Percentiles rank a stretch among this genome's conserved stretches.
Conservation (phyloP, 495 filamentous ascomycete genomes). For the Penicillium subrubescens region DNA sequence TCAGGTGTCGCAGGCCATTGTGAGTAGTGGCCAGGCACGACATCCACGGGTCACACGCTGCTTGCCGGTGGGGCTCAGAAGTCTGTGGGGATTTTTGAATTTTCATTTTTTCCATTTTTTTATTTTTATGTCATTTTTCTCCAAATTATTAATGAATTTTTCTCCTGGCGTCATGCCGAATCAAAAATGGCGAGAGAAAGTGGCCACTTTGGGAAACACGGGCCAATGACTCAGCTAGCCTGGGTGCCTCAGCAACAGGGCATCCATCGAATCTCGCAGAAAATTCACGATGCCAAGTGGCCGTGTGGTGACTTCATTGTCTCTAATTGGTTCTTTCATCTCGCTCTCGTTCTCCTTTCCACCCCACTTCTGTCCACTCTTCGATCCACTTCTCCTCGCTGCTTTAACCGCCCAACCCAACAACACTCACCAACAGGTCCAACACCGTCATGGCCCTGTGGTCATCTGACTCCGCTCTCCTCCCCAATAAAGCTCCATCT, state of each 20-base stretch:
- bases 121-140: slow-evolving; percentile 12
- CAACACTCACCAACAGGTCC: neutral
- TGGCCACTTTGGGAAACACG: neutral
- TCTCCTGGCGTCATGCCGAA: slow-evolving; percentile 19
- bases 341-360: no score
- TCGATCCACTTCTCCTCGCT: slow-evolving; percentile 6
- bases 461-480: slow-evolving; percentile 7
- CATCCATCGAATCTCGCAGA: neutral
- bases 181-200: slow-evolving; percentile 9
- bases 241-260: slow-evolving; percentile 18
- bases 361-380: neutral
- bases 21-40: slow-evolving; percentile 23
- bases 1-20: slow-evolving; percentile 2
- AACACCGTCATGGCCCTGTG: neutral
- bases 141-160: neutral
- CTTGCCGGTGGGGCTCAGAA: slow-evolving; percentile 10
- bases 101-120: slow-evolving; percentile 23
- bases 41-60: slow-evolving; percentile 33
- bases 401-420: slow-evolving; percentile 12
- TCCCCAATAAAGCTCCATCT: slow-evolving; percentile 18
- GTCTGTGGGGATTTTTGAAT: slow-evolving; percentile 20
- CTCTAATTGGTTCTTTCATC: neutral
- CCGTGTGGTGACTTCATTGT: neutral
- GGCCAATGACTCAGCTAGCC: slow-evolving; percentile 6
- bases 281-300: neutral